Evolutionary conservation across 1,284 basidiomycete species (phyloP), one percentile per base, ranked within the genome.

Genomic region (Limonomyces culmigenus): DNA sequence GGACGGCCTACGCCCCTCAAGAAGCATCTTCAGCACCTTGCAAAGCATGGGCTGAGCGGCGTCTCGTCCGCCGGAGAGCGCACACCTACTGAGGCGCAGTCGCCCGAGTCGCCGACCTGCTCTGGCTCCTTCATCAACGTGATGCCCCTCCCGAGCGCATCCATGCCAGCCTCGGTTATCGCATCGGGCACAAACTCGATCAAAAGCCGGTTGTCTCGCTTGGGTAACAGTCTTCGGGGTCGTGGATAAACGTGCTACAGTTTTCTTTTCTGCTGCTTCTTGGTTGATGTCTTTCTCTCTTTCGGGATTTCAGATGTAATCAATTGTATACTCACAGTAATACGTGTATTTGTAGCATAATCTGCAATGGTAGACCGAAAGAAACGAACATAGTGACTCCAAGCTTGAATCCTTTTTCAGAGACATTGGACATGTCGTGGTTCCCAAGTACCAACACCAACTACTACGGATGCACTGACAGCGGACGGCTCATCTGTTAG

Each of bases 41-140:
- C 80, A 13, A 66, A 77, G 19, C 78, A 86, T 46, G 83, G 81
- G 3, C 76, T 86, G 53, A 75, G 72, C 34, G 80, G 76, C 1
- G 74, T 86, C 2, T 67, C 80, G 14, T 78, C 74, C 2, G 74
- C 74, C 4, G 79, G 76, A 30, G 76, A 79, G 32, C 59, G 54
- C 31, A 53, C 55, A 12, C 65, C 62, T 0, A 70, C 66, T 43
- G 78, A 79, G 45, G 62, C 65, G 1, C 53, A 73, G 14, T 74
- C 71, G 11, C 64, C 61, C 3, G 10, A 10, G 8, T 71, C 66
- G 34, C 83, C 79, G 3, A 73, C 70, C 13, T 73, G n/a, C n/a
- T n/a, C 70, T 30, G 70, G 74, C 40, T 84, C 80, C 3, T 65
- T 77, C 50, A 69, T 81, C 34, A 79, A 79, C 41, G 73, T 64